Conservation (phyloP, 352 stramenopile genomes). For the Phytophthora cryptogea region DNA sequence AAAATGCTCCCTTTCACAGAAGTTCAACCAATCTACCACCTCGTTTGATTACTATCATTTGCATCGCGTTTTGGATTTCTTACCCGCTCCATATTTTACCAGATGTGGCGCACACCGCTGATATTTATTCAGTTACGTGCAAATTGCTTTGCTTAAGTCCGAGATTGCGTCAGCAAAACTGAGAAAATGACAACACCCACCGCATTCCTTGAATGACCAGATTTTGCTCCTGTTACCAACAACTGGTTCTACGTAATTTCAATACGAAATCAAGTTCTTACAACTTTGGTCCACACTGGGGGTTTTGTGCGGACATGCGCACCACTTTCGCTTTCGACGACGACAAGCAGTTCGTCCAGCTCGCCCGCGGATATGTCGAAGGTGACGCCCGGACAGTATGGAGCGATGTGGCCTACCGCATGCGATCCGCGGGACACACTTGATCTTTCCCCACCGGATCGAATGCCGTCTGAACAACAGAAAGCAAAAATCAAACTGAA, state of each 20-base stretch:
- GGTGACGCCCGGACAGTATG: neutral
- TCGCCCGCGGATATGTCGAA: conserved; percentile 1
- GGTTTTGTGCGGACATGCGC: neutral
- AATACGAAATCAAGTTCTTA: neutral
- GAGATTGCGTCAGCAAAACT: conserved; percentile 7
- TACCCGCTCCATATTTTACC: neutral
- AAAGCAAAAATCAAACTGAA: too few species aligned
- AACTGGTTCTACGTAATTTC: conserved; percentile 3
- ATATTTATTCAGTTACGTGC: neutral
- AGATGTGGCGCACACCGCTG: neutral
- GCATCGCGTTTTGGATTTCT: neutral
- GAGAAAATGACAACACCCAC: neutral
- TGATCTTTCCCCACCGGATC: too few species aligned
- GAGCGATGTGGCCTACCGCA: neutral
- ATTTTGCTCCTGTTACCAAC: conserved; percentile 1
- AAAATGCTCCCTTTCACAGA: neutral
- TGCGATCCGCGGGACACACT: neutral
- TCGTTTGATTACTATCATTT: neutral
- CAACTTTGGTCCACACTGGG: neutral
- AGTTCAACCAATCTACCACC: neutral
- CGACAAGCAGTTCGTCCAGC: conserved; percentile 13
- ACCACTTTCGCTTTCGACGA: conserved; percentile 13
- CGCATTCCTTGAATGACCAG: neutral
- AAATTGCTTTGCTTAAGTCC: neutral
- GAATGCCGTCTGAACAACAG: too few species aligned